phyloP scores from a whole-genome alignment of 73 alveolate genomes.

The Urostyla sp. region DNA sequence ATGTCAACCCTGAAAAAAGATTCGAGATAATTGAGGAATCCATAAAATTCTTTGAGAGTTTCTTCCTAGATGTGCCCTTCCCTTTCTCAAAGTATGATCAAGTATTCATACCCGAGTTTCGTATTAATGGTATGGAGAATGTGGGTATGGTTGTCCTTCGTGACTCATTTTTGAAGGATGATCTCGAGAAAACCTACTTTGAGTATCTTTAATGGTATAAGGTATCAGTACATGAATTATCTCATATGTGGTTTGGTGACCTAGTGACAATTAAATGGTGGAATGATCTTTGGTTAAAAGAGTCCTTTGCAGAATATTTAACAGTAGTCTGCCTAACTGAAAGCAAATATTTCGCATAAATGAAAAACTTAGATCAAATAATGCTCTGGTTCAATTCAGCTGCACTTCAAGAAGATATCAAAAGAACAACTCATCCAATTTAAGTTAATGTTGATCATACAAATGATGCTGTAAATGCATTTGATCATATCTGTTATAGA shows the following conservation, averaged over 20 bases:
- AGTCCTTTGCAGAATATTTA: slow-evolving; percentile 74
- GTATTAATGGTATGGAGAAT: slow-evolving; percentile 93
- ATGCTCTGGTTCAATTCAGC: slow-evolving; percentile 52
- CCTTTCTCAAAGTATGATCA: slow-evolving; percentile 87
- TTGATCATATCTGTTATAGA: slow-evolving; percentile 88
- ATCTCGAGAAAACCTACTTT: slow-evolving; percentile 38
- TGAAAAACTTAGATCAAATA: slow-evolving; percentile 17
- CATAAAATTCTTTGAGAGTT: slow-evolving; percentile 92
- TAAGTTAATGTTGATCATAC: slow-evolving; percentile 90
- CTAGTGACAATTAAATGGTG: slow-evolving; percentile 82
- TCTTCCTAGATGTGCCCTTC: slow-evolving; percentile 78
- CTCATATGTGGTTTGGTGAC: slow-evolving; percentile 84
- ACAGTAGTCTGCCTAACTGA: slow-evolving; percentile 86
- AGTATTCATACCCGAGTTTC: slow-evolving; percentile 90
- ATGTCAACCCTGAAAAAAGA: slow-evolving; percentile 55
- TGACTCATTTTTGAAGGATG: slow-evolving; percentile 58
- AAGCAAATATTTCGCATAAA: slow-evolving; percentile 46
- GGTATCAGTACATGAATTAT: slow-evolving; percentile 63
- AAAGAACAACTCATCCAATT: slow-evolving; percentile 97
- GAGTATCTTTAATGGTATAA: slow-evolving; percentile 30
- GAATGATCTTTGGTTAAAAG: slow-evolving; percentile 84
- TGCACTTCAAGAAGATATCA: slow-evolving; percentile 85
- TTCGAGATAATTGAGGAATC: slow-evolving; percentile 86
- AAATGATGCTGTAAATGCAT: slow-evolving; percentile 93
- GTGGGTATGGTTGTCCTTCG: slow-evolving; percentile 82